Evolutionary conservation across 441 rosid genomes (phyloP).

Genomic region (Breynia disticha): DNA sequence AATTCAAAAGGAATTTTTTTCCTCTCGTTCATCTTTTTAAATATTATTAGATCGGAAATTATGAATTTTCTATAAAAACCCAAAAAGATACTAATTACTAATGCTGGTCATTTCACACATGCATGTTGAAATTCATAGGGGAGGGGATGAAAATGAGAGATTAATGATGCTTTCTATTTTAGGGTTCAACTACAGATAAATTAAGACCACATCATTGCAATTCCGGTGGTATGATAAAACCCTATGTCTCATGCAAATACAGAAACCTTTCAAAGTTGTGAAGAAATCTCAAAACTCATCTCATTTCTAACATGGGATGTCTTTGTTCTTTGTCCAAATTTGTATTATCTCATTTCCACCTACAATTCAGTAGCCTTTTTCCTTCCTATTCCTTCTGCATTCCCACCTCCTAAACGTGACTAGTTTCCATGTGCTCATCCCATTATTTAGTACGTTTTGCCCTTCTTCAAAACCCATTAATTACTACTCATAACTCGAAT

Average conservation of each 20-base stretch:
- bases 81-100: background rate
- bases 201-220: conserved; percentile 5
- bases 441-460: too few relatives aligned
- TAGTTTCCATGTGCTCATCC: too few relatives aligned
- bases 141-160: background rate
- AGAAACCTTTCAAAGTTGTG: background rate
- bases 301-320: conserved; percentile 11
- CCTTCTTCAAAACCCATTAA: too few relatives aligned
- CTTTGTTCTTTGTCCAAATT: background rate
- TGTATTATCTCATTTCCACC: background rate
- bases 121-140: background rate
- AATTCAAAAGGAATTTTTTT: too few relatives aligned
- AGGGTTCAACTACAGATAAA: conserved; percentile 5
- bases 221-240: conserved; percentile 14
- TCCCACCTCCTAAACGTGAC: too few relatives aligned
- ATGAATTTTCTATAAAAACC: background rate
- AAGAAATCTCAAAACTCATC: background rate
- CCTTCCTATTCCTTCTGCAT: too few relatives aligned
- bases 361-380: too few relatives aligned
- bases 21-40: too few relatives aligned
- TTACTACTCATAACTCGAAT: too few relatives aligned
- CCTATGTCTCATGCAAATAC: conserved; percentile 16
- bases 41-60: too few relatives aligned
- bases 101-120: conserved; percentile 9
- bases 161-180: conserved; percentile 18